Base-by-base conservation (phyloP, 805 yeast genomes). In the Starmerella tilneyi region DNA sequence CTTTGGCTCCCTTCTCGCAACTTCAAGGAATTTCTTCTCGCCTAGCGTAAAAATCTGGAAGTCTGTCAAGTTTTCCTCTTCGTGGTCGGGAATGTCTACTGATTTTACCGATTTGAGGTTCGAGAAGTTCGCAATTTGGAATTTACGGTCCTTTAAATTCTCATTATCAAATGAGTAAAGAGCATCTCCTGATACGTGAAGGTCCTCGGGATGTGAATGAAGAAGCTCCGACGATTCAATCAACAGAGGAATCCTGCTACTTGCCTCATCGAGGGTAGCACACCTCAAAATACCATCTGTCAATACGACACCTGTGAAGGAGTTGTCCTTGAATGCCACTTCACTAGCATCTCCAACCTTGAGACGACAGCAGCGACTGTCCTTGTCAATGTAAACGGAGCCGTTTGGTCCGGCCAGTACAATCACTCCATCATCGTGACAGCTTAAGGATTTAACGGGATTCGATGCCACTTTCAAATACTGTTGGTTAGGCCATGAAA, bases 21-120 rank as follows among this genome's bases (percentile, higher is more conserved):
- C 11, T 21, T 41, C 44, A 6, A 41, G 15, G 32, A 41, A 36
- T 9, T 15, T n/a, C 4, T 21, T 36, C 22, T 36, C 40, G 12
- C 30, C 24, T 22, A 36, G 13, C 30, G 24, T 36, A 11, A 36
- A 36, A 5, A 36, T 16, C 15, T 36, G 40, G 13, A 36, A 36
- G n/a, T 36, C 40, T 1, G 30, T 3, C 9, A 36, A 5, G 30
- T 24, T 13, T 7, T 20, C 8, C 5, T 11, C 15, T 5, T 21
- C 3, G 8, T 5, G 11, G 4, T 21, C 13, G 12, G 40, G 40
- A 5, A 36, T 15, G 5, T 36, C 40, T 8, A 23, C 23, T 5
- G 21, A 4, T 12, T 36, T 19, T 9, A 36, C 16, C 11, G 5
- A 11, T 15, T 11, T 9, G 4, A 36, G 3, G 24, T 36, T 24